These are phyloP conservation scores for Cordyceps pruinosa DNA, from an alignment of 2,329 filamentous ascomycete species.

Conservation along the genomic window DNA sequence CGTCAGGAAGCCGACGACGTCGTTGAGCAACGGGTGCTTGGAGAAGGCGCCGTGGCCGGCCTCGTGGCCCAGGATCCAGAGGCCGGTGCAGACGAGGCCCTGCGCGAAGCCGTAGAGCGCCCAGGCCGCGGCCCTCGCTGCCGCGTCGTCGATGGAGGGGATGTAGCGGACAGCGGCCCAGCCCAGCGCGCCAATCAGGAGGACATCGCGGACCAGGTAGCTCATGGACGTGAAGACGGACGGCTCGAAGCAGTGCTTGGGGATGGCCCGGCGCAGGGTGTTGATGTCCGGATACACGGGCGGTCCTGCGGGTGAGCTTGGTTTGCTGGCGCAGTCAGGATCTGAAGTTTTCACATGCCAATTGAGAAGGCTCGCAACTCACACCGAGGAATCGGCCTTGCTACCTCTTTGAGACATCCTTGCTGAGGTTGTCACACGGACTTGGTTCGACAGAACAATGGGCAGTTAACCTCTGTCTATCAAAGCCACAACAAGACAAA, in stretches of 20 bases:
- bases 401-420: conserved; percentile 3
- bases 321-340: not conserved
- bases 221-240: conserved; percentile 43
- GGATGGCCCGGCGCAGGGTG: conserved; percentile 47
- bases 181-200: conserved; percentile 34
- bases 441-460: not conserved
- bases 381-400: conserved; percentile 5
- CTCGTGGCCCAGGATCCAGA: conserved; percentile 68
- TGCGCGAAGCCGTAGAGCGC: conserved; percentile 55
- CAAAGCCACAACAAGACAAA: not conserved
- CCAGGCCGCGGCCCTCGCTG: conserved; percentile 44
- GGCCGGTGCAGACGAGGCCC: conserved; percentile 58
- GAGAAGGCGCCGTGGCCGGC: conserved; percentile 65
- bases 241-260: conserved; percentile 54
- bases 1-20: conserved; percentile 55
- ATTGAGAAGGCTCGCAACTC: not conserved
- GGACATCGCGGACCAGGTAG: conserved; percentile 51
- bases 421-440: not conserved
- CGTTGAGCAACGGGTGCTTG: conserved; percentile 48
- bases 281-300: conserved; percentile 38
- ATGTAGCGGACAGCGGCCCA: conserved; percentile 33
- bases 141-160: conserved; percentile 38
- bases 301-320: not conserved
- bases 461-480: not conserved
- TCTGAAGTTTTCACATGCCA: not conserved